phyloP scores from a whole-genome alignment of 2,329 filamentous ascomycete genomes.

The Beauveria bassiana region DNA sequence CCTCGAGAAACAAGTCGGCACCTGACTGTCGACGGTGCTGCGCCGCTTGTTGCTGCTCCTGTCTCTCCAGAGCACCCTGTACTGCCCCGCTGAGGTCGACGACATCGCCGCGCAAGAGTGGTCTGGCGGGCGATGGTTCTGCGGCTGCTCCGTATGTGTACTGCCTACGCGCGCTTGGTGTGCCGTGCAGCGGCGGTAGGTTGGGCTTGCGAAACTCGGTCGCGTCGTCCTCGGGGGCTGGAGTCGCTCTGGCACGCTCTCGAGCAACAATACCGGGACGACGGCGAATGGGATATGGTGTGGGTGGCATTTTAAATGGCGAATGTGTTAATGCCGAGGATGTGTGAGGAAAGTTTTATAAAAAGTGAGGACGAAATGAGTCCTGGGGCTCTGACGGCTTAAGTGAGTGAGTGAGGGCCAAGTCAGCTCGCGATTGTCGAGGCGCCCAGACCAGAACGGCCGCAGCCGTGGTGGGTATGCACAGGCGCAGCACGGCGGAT shows the following conservation, averaged over 20 bases:
- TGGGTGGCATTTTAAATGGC: constrained; percentile 14
- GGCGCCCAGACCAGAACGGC: constrained; percentile 1
- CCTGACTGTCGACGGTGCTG: neutral
- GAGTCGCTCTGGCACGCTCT: neutral
- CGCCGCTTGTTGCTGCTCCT: constrained; percentile 13
- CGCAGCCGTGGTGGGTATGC: neutral
- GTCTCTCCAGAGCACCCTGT: constrained; percentile 19
- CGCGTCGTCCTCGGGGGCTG: neutral
- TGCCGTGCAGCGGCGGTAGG: constrained; percentile 21
- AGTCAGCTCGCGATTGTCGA: neutral
- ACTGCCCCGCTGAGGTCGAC: constrained; percentile 24
- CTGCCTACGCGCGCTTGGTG: constrained; percentile 28
- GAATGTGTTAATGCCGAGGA: neutral
- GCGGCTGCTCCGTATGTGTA: constrained; percentile 31
- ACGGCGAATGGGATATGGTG: constrained; percentile 3
- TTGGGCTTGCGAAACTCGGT: constrained; percentile 19
- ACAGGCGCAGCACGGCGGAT: neutral
- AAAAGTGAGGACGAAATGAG: neutral
- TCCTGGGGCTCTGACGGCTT: neutral
- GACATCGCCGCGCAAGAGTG: constrained; percentile 13
- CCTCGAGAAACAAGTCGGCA: neutral
- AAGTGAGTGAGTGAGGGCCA: constrained; percentile 7
- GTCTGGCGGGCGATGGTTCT: constrained; percentile 23
- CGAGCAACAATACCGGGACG: neutral
- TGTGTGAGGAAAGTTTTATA: neutral